phyloP scores from a whole-genome alignment of 805 yeast species.

The Candida morakotiae region DNA sequence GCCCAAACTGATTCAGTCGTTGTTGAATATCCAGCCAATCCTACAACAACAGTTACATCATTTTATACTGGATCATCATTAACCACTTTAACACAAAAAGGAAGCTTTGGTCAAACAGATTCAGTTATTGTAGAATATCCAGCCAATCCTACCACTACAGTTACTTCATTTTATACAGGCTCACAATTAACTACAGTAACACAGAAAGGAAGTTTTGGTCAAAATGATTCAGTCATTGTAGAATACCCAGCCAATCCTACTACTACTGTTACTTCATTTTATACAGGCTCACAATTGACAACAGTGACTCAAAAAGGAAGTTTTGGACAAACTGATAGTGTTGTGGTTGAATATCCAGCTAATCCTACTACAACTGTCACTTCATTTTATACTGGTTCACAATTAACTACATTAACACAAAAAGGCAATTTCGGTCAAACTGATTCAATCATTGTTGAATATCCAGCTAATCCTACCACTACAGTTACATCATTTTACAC shows the following conservation, averaged over 20 bases:
- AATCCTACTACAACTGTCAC: background rate
- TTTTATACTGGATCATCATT: background rate
- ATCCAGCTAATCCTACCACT: background rate
- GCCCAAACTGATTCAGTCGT: background rate
- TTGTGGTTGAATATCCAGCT: background rate
- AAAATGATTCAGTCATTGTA: background rate
- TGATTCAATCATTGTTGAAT: background rate
- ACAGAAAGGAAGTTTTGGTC: background rate
- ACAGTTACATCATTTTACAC: background rate
- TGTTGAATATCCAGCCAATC: constrained; percentile 1
- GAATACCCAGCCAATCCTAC: background rate
- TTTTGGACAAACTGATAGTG: background rate
- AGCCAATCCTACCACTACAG: background rate
- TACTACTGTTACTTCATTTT: background rate
- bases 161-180: background rate
- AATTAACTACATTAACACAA: background rate
- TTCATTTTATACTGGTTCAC: background rate
- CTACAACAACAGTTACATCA: background rate
- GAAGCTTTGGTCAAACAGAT: background rate
- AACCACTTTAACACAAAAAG: background rate
- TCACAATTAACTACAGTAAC: background rate
- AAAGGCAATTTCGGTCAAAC: background rate
- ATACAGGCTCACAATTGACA: background rate
- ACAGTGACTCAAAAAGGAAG: background rate
- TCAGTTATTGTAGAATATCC: constrained; percentile 1